phyloP scores from a whole-genome alignment of 169 alveolate genomes.

The Cryptosporidium xiaoi region DNA sequence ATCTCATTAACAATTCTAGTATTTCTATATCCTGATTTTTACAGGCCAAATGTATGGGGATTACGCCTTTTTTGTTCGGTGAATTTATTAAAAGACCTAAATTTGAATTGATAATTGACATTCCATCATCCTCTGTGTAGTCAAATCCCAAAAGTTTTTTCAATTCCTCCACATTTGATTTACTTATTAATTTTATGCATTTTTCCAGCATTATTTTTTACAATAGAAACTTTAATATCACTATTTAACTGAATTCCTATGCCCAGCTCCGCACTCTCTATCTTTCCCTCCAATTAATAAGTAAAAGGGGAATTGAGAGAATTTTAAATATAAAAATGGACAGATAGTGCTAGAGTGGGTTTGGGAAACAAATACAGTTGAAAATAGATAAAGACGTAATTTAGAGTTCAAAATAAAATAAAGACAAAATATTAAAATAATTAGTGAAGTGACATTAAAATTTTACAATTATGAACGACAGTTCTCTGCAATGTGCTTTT shows the following conservation, averaged over 20 bases:
- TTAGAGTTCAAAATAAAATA: not conserved
- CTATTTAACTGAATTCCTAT: not conserved
- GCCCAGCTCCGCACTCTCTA: not conserved
- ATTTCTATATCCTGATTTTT: constrained; percentile 41
- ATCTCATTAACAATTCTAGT: constrained; percentile 14
- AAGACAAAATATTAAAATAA: not conserved
- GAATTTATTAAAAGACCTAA: not conserved
- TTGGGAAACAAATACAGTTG: not conserved
- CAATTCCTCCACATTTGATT: constrained; percentile 29
- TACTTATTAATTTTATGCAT: constrained; percentile 32
- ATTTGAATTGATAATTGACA: not conserved
- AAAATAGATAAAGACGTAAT: not conserved
- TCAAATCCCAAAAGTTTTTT: constrained; percentile 22
- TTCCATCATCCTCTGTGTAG: not conserved
- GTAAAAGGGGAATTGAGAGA: too few species aligned
- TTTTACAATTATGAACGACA: constrained; percentile 53
- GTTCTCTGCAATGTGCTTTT: constrained; percentile 85
- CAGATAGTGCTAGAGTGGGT: not conserved
- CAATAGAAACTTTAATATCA: not conserved
- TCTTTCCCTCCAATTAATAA: not conserved
- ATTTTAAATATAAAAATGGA: not conserved
- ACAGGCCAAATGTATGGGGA: constrained; percentile 56
- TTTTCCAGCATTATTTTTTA: constrained; percentile 25
- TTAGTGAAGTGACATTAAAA: not conserved
- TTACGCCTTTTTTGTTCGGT: constrained; percentile 18